Conservation (phyloP, 768 basidiomycete genomes). For the Hygrophorus pudorinus region DNA sequence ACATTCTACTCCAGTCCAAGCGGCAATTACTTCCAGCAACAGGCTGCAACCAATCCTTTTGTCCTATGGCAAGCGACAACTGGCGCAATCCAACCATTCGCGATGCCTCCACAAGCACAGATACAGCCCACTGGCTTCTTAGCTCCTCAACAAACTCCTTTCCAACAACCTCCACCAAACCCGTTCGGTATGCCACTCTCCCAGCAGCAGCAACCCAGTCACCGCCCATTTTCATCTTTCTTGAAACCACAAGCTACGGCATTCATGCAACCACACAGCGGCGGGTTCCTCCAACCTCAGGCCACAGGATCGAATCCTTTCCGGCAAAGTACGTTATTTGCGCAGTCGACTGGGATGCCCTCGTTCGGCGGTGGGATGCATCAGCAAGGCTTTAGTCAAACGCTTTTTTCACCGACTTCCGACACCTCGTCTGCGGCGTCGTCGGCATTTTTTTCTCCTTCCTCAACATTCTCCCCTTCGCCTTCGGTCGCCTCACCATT, state of each 20-base stretch:
- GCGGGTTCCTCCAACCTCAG: constrained; percentile 39
- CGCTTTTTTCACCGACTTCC: neutral
- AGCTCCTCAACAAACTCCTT: constrained; percentile 34
- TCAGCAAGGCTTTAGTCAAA: neutral
- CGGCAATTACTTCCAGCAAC: constrained; percentile 44
- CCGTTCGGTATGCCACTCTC: constrained; percentile 35
- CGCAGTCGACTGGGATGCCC: constrained; percentile 52
- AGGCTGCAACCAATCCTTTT: constrained; percentile 70
- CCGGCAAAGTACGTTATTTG: constrained; percentile 65
- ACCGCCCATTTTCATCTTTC: constrained; percentile 45
- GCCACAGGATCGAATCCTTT: constrained; percentile 72
- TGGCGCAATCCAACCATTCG: constrained; percentile 40
- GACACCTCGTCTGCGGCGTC: too few species aligned
- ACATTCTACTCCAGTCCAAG: constrained; percentile 28
- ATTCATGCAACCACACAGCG: constrained; percentile 20
- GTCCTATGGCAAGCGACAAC: constrained; percentile 44
- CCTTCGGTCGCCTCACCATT: constrained; percentile 14
- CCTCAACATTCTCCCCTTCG: constrained; percentile 12
- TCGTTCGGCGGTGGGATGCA: constrained; percentile 21
- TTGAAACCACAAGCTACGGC: constrained; percentile 47
- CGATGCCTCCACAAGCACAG: constrained; percentile 29
- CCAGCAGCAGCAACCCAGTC: constrained; percentile 26
- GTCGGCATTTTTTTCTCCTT: neutral
- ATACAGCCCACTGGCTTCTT: constrained; percentile 53
- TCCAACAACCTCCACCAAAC: constrained; percentile 30